Evolutionary conservation across 768 basidiomycete genomes (phyloP).

Genomic region (Hypholoma fasciculare): DNA sequence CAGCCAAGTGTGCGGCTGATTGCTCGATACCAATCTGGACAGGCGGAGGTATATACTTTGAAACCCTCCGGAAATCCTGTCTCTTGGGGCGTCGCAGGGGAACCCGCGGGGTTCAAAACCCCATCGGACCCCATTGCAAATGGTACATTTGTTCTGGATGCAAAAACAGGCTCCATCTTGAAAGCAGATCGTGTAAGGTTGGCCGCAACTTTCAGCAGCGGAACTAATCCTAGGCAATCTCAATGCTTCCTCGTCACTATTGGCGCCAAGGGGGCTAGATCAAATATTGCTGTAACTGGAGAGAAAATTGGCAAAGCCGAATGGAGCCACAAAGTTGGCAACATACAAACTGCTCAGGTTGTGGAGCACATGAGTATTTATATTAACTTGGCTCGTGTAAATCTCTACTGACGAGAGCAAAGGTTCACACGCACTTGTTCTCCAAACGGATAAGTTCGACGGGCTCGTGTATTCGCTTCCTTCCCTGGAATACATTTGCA

Average conservation of each 20-base stretch:
- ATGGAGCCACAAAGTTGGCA: conserved; percentile 55
- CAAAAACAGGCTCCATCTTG: conserved; percentile 46
- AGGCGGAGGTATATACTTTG: conserved; percentile 59
- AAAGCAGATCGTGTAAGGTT: conserved; percentile 46
- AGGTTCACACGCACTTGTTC: conserved; percentile 57
- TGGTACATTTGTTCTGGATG: conserved; percentile 55
- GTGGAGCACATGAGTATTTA: conserved; percentile 62
- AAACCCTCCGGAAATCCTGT: conserved; percentile 31
- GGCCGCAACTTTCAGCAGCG: conserved; percentile 28
- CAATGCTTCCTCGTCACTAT: conserved; percentile 28
- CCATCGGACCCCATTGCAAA: conserved; percentile 44
- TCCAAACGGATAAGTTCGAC: conserved; percentile 51
- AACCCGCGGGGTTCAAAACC: conserved; percentile 37
- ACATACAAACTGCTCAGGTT: conserved; percentile 50
- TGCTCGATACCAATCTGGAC: conserved; percentile 57
- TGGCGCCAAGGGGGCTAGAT: conserved; percentile 59
- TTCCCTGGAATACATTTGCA: conserved; percentile 55
- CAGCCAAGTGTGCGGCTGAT: conserved; percentile 59
- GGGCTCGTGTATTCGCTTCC: conserved; percentile 64
- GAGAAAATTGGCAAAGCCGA: conserved; percentile 68
- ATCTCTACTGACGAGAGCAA: neutral
- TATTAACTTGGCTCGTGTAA: neutral
- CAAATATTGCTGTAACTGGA: conserved; percentile 59
- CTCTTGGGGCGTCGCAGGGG: conserved; percentile 34
- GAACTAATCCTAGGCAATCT: neutral